phyloP scores from a whole-genome alignment of 805 yeast genomes.

The Candida berthetii region DNA sequence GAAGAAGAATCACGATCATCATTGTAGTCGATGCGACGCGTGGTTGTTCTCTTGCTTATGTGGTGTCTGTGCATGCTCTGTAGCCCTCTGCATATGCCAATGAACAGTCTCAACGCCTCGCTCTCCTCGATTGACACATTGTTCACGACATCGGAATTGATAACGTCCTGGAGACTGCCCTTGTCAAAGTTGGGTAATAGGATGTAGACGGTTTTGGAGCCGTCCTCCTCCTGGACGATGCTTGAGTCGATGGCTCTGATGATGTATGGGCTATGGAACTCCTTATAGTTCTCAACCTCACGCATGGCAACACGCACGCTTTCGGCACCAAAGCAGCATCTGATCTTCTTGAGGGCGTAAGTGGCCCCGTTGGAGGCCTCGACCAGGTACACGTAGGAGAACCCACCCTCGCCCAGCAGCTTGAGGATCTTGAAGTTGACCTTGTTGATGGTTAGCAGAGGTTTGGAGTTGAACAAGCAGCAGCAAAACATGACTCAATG shows the following conservation, averaged over 20 bases:
- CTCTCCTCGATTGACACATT: conserved; percentile 47
- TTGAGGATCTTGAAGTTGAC: conserved; percentile 55
- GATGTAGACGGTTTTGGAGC: conserved; percentile 72
- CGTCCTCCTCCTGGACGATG: conserved; percentile 69
- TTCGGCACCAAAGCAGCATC: conserved; percentile 83
- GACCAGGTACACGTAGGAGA: conserved; percentile 81
- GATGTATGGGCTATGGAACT: conserved; percentile 63
- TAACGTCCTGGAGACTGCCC: conserved; percentile 79
- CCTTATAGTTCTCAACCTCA: conserved; percentile 71
- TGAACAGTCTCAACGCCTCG: conserved; percentile 56
- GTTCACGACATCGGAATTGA: conserved; percentile 56
- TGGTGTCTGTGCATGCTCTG: conserved; percentile 57
- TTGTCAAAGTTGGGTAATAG: conserved; percentile 70
- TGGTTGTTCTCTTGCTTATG: conserved; percentile 1
- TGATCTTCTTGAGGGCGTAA: conserved; percentile 78
- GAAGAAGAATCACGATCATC: background rate
- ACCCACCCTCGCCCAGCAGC: conserved; percentile 88
- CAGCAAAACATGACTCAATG: too few relatives aligned
- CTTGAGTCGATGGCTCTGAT: conserved; percentile 66
- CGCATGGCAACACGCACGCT: conserved; percentile 68
- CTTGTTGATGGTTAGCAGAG: conserved; percentile 57
- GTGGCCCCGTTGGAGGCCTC: conserved; percentile 37
- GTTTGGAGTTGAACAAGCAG: conserved; percentile 31
- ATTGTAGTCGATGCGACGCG: conserved; percentile 4
- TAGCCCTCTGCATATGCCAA: conserved; percentile 71